Base-by-base conservation (phyloP, 108 stramenopile genomes). In the Skeletonema costatum region DNA sequence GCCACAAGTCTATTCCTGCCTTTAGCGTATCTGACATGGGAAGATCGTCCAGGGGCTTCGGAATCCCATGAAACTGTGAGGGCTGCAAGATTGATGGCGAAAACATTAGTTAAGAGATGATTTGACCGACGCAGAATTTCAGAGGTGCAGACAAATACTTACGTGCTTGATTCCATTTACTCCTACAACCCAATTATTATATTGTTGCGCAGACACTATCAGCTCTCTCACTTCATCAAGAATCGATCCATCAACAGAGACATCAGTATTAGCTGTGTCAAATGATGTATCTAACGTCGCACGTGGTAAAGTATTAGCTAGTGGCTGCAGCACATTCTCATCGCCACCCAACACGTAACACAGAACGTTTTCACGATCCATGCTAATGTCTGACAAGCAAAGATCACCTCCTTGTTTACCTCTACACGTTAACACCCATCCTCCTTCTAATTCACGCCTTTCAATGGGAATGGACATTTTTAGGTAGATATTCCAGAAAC, bases 401-500 rank as follows among this genome's bases (percentile, higher is more conserved):
- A 96, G 74, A 77, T 96, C 92, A 11, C 90, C 88, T 19, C 95
- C 95, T 73, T 89, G 83, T 33, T 80, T 78, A 21, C 90, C 86
- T 38, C 90, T 84, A 68, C 95, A 96, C 44, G 95, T 93, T 10
- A 96, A 70, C 19, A 92, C 87, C 92, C 92, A 96, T 9, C 92
- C 91, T 56, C 93, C 95, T 38, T 85, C 86, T 16, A 96, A 81
- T 32, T 92, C 91, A 38, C 92, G 83, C 35, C 87, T 87, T 72
- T 96, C 92, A 46, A 96, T 88, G 9, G 95, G 95, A 60, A 96
- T 96, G 0, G 91, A 90, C 86, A 96, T 89, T 72, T 72, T 88
- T 89, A 76, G 95, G 95, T 13, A 96, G 85, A 50, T 96, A 93
- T 50, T 92, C 91, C 77, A 94, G 68, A 64, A 96, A 96, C n/a